phyloP scores from a whole-genome alignment of 495 filamentous ascomycete species.

The Neurospora sp. region DNA sequence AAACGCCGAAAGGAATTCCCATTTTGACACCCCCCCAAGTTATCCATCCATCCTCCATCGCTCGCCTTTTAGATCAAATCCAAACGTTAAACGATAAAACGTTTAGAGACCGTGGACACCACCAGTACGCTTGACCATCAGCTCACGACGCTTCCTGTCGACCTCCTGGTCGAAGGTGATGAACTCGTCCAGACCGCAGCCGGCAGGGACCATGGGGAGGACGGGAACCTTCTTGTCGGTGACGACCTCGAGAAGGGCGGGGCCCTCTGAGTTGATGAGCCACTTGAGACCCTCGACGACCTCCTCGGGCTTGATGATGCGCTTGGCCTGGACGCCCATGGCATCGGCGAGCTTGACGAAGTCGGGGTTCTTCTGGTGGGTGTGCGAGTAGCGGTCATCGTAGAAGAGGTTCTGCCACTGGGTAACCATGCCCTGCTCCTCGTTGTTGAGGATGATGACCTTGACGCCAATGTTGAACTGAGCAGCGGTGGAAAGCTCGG shows the following conservation, averaged over 20 bases:
- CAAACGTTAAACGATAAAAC: not conserved
- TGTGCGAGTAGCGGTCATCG: slow-evolving; percentile 83
- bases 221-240: slow-evolving; percentile 92
- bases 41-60: not conserved
- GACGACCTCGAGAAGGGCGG: slow-evolving; percentile 56
- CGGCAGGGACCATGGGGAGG: slow-evolving; percentile 89
- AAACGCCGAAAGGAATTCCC: slow-evolving; percentile 3
- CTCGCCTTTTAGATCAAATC: not conserved
- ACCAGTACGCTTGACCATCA: slow-evolving; percentile 60
- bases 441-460: slow-evolving; percentile 87
- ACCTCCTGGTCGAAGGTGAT: slow-evolving; percentile 69
- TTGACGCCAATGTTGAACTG: slow-evolving; percentile 94
- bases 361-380: slow-evolving; percentile 81
- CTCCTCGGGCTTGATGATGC: slow-evolving; percentile 57
- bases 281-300: slow-evolving; percentile 72
- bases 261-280: slow-evolving; percentile 75
- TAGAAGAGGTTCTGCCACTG: slow-evolving; percentile 95
- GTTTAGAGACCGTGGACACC: slow-evolving; percentile 35
- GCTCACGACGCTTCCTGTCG: slow-evolving; percentile 59
- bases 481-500: slow-evolving; percentile 77
- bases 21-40: slow-evolving; percentile 2
- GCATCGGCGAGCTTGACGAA: slow-evolving; percentile 78
- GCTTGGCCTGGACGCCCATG: slow-evolving; percentile 66
- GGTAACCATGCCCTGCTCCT: slow-evolving; percentile 95
- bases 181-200: slow-evolving; percentile 85